phyloP scores from a whole-genome alignment of 2,329 filamentous ascomycete species.

The Epicoccum nigrum region DNA sequence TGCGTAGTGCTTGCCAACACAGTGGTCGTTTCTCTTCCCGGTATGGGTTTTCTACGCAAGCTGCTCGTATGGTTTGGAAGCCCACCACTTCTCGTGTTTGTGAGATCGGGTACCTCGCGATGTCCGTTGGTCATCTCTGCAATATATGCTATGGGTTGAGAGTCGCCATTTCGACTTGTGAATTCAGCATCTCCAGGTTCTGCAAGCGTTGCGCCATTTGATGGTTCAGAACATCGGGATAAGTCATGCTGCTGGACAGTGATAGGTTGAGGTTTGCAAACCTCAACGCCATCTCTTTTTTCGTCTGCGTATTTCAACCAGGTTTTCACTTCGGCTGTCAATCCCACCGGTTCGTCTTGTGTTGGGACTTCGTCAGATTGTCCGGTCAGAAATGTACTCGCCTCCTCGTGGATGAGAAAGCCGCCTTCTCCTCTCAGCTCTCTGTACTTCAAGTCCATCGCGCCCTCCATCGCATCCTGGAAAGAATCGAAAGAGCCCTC shows the following conservation, averaged over 20 bases:
- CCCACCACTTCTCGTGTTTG: no score
- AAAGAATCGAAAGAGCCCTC: conserved; percentile 1
- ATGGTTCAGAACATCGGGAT: not conserved
- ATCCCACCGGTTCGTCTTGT: not conserved
- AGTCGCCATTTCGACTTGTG: no score
- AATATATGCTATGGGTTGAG: no score
- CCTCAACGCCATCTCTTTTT: not conserved
- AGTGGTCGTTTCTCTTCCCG: not conserved
- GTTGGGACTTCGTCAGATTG: not conserved
- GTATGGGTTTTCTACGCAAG: not conserved
- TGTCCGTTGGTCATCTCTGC: not conserved
- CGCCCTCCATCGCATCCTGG: conserved; percentile 1
- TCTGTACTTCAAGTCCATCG: conserved; percentile 6
- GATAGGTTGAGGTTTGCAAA: no score
- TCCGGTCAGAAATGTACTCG: not conserved
- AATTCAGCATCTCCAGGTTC: no score
- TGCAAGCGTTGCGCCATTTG: not conserved
- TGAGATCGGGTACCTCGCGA: not conserved
- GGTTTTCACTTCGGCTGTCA: not conserved
- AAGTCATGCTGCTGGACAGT: no score
- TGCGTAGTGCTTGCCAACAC: not conserved
- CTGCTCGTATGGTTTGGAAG: not conserved
- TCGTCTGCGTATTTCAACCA: not conserved
- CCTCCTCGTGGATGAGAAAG: conserved; percentile 1
- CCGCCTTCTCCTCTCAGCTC: conserved; percentile 4